A percentile compares a stretch with the other conserved stretches of the same genome.
phyloP scores from a whole-genome alignment of 2,329 filamentous ascomycete species.

The Fusarium globosum region DNA sequence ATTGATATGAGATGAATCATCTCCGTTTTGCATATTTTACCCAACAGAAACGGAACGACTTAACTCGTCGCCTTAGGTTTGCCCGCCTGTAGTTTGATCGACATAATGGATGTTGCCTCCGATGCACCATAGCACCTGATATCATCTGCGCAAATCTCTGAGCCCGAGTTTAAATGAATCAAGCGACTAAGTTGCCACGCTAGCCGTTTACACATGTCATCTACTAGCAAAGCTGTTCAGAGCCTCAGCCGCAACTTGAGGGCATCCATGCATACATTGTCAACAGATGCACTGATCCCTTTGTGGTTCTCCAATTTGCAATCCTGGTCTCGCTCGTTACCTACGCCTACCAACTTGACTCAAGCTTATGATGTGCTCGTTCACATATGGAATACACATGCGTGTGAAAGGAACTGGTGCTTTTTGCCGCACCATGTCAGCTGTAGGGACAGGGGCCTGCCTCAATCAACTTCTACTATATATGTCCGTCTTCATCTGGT shows the following conservation, averaged over 20 bases:
- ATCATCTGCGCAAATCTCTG: not conserved
- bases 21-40: not conserved
- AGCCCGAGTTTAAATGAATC: slow-evolving; percentile 21
- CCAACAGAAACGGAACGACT: not conserved
- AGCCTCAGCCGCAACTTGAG: slow-evolving; percentile 24
- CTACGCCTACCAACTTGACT: not conserved
- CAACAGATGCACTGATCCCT: slow-evolving; percentile 33
- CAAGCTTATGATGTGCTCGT: not conserved
- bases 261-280: slow-evolving; percentile 4
- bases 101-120: slow-evolving; percentile 14
- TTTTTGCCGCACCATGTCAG: not conserved
- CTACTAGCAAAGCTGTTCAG: slow-evolving; percentile 10
- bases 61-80: not conserved
- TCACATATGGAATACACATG: not conserved
- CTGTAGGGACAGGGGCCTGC: not conserved
- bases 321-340: slow-evolving; percentile 3
- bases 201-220: slow-evolving; percentile 29
- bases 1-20: slow-evolving; percentile 6
- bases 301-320: slow-evolving; percentile 23
- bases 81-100: slow-evolving; percentile 8
- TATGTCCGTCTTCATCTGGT: not conserved
- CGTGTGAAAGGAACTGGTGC: not conserved
- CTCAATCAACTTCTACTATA: not conserved
- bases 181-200: slow-evolving; percentile 37
- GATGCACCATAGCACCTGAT: slow-evolving; percentile 3